These are phyloP conservation scores for Olyra latifolia DNA, from an alignment of 176 grass and related monocot species.

Conservation along the genomic window DNA sequence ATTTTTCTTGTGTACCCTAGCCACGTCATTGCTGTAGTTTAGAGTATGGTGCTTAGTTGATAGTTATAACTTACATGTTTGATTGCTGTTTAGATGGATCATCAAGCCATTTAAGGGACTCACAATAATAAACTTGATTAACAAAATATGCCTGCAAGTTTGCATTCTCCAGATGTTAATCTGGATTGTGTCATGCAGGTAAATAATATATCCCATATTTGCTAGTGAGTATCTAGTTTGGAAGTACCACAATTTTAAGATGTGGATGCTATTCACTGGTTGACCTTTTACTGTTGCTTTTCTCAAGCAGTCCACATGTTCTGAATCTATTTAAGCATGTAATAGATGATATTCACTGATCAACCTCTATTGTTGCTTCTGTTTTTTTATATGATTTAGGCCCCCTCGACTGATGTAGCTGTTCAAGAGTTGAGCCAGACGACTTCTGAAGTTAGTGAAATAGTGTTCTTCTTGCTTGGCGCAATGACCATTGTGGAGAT, in stretches of 20 bases:
- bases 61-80: neutral
- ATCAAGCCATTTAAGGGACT: neutral
- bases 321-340: constrained; percentile 11
- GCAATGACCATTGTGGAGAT: constrained; percentile 99
- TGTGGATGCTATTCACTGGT: neutral
- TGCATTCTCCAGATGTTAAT: neutral
- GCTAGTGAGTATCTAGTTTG: constrained; percentile 16
- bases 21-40: neutral
- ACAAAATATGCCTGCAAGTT: neutral
- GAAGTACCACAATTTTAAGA: neutral
- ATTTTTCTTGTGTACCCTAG: neutral
- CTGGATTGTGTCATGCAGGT: neutral
- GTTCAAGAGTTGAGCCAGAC: constrained; percentile 69
- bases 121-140: neutral
- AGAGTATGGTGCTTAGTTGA: constrained; percentile 1
- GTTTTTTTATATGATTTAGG: constrained; percentile 58
- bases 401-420: constrained; percentile 82
- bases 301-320: neutral
- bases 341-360: constrained; percentile 12
- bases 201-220: neutral
- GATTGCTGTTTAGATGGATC: neutral
- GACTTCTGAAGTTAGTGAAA: constrained; percentile 93
- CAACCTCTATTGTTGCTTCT: constrained; percentile 6
- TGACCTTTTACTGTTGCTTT: too few species aligned
- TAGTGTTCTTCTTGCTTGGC: constrained; percentile 98